A percentile compares a stretch with the other conserved stretches of the same genome.
Conservation (phyloP, 2,329 filamentous ascomycete genomes). For the Sordariomycetes sp. region DNA sequence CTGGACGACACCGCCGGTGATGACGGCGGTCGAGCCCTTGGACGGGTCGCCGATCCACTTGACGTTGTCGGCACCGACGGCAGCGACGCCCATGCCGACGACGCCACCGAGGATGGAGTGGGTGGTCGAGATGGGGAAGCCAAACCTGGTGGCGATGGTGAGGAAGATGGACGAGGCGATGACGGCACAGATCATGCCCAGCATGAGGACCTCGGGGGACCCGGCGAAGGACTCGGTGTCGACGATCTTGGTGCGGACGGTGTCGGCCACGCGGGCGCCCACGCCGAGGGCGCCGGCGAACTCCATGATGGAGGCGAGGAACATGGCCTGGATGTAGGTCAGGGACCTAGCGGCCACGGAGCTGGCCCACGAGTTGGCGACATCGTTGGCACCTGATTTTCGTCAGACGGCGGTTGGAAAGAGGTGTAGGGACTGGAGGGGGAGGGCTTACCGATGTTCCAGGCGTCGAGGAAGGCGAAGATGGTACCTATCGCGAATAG, state of each 20-base stretch:
- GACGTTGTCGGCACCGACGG: slow-evolving; percentile 34
- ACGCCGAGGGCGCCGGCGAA: slow-evolving; percentile 48
- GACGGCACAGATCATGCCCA: slow-evolving; percentile 43
- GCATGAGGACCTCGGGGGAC: slow-evolving; percentile 38
- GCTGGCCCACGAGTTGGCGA: slow-evolving; percentile 66
- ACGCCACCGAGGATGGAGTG: slow-evolving; percentile 48
- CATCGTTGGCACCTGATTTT: slow-evolving; percentile 40
- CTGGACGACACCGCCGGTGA: slow-evolving; percentile 38
- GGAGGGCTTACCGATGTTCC: slow-evolving; percentile 40
- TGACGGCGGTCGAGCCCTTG: slow-evolving; percentile 18
- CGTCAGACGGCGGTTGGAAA: slow-evolving; percentile 3
- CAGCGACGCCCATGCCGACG: slow-evolving; percentile 44
- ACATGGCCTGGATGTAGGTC: slow-evolving; percentile 45
- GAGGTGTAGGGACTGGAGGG: not conserved
- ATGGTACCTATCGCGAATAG: slow-evolving; percentile 50
- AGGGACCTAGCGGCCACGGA: slow-evolving; percentile 58
- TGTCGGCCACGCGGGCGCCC: slow-evolving; percentile 45
- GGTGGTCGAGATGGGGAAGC: slow-evolving; percentile 47
- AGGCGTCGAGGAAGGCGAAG: slow-evolving; percentile 53
- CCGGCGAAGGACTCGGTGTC: slow-evolving; percentile 29
- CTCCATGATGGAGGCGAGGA: slow-evolving; percentile 44
- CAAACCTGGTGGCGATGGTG: slow-evolving; percentile 38
- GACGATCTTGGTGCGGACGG: slow-evolving; percentile 48
- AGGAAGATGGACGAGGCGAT: slow-evolving; percentile 39
- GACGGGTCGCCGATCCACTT: slow-evolving; percentile 34